Evolutionary conservation across 139 green algal species (phyloP).

Genomic region (Raphidocelis subcapitata): DNA sequence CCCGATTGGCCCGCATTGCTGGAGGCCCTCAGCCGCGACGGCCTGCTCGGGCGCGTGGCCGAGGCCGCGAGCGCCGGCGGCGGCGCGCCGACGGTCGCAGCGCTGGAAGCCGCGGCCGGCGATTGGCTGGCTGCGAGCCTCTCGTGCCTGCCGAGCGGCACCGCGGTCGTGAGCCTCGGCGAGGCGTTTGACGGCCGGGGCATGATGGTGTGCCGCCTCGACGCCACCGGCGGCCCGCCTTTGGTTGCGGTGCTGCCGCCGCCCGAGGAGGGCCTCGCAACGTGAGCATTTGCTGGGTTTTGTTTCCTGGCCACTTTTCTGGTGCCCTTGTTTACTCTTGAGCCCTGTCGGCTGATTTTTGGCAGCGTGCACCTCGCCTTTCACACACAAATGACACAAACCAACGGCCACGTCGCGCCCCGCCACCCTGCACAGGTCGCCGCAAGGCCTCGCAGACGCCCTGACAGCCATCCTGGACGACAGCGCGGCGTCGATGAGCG

Average conservation of each 20-base stretch:
- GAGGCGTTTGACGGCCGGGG: neutral
- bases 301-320: too few relatives aligned
- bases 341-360: too few relatives aligned
- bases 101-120: neutral
- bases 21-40: neutral
- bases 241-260: slow-evolving; percentile 25
- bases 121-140: neutral
- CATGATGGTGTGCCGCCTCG: slow-evolving; percentile 30
- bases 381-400: neutral
- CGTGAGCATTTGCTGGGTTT: too few relatives aligned
- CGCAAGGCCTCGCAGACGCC: slow-evolving; percentile 25
- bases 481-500: slow-evolving; percentile 60
- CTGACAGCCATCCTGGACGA: slow-evolving; percentile 51
- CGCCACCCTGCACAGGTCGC: neutral
- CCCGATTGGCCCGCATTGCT: neutral
- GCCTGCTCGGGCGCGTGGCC: neutral
- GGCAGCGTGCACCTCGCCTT: neutral
- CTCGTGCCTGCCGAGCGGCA: neutral
- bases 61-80: neutral
- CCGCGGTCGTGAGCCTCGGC: neutral
- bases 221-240: slow-evolving; percentile 12
- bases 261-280: neutral
- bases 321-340: too few relatives aligned
- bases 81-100: neutral
- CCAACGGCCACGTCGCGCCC: neutral